Evolutionary conservation across 345 rosid genomes (phyloP), one percentile per base, ranked within the genome.

Genomic region (Camelina neglecta): DNA sequence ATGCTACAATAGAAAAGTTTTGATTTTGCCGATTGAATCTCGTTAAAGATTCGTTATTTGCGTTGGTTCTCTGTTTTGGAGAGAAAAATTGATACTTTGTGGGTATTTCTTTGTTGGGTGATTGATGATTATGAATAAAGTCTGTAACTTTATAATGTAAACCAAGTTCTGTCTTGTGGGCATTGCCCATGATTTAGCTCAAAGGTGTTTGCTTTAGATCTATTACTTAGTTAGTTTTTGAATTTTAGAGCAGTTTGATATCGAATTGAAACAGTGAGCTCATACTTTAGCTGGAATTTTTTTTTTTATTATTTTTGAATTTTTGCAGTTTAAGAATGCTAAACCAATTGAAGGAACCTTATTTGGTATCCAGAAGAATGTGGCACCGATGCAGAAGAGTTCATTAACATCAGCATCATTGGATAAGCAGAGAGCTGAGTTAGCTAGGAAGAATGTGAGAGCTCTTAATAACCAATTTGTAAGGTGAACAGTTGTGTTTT

Each of bases 381-480:
- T 86, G 11, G 85, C 85, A 49, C 66, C 85, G 35, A 79, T 88
- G 61, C 89, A 88, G 20, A 85, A 75, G 71, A 82, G 74, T 72
- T 36, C 75, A 12, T 63, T 56, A 21, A 68, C 66, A 29, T 45
- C 80, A 2, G 77, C 81, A 2, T 57, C 76, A 1, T 79, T 92
- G 70, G 96, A 90, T 79, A 67, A 60, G 42, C 81, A 82, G 71
- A 81, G 86, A 7, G 97, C 97, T 39, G 89, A 88, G 83, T 79
- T 83, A 77, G 88, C 97, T 66, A 82, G 69, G 51, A 93, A 86
- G 81, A 96, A 92, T 80, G 97, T 92, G 83, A 83, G 92, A 78
- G 93, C 97, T 83, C 96, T 92, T 76, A 95, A 95, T 82, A 77
- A 84, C 69, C 99, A 95, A 77, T 95, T 90, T 74, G 93, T 96